These are phyloP conservation scores for Sonneratia caseolaris DNA, from an alignment of 345 rosid genomes.

Conservation along the genomic window DNA sequence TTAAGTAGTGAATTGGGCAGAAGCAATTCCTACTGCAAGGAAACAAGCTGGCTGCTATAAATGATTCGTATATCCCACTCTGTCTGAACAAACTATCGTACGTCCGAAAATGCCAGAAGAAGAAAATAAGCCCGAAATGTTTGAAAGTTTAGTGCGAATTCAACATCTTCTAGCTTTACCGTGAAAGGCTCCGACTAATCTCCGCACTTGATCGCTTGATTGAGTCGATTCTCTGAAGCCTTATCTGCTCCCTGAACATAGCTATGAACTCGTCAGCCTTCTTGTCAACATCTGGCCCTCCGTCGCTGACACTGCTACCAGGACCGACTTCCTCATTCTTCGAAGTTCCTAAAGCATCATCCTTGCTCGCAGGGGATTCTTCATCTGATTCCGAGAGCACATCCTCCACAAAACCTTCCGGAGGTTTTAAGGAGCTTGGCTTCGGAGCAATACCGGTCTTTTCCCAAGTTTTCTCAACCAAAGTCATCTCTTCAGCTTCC, in stretches of 20 bases:
- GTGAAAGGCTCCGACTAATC: constrained; percentile 13
- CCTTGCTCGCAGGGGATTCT: not conserved
- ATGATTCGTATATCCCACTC: not conserved
- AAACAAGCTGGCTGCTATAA: not conserved
- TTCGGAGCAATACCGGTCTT: not conserved
- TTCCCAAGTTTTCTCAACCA: too few species aligned
- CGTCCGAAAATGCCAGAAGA: not conserved
- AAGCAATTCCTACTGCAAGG: not conserved
- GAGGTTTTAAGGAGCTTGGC: not conserved
- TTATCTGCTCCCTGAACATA: constrained; percentile 95
- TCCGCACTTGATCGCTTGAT: constrained; percentile 61
- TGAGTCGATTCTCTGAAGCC: constrained; percentile 88
- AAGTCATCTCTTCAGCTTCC: not conserved
- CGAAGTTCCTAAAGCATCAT: constrained; percentile 9
- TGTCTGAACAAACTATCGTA: not conserved
- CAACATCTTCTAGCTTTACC: constrained; percentile 9
- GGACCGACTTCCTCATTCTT: constrained; percentile 17
- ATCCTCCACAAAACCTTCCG: constrained; percentile 9
- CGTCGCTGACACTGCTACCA: constrained; percentile 22
- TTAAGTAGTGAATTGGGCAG: not conserved
- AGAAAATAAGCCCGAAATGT: not conserved
- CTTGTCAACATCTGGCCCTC: constrained; percentile 81
- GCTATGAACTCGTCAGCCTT: constrained; percentile 96
- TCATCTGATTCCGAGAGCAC: constrained; percentile 23
- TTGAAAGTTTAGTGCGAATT: not conserved